Conservation (phyloP, 148 eudicot species). For the Nepenthes mirabilis region DNA sequence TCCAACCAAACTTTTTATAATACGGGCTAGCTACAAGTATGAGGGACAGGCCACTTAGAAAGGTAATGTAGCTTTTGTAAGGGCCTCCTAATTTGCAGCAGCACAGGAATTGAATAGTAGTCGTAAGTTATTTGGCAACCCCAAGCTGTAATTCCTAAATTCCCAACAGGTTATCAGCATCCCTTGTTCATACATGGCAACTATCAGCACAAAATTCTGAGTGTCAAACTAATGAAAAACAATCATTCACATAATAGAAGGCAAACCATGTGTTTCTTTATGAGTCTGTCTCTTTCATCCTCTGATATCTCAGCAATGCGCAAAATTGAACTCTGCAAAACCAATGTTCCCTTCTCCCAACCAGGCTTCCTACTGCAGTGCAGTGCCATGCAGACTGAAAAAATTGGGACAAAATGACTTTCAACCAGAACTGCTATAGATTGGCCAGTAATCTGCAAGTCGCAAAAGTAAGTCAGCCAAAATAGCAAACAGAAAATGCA, state of each 20-base stretch:
- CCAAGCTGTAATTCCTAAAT: too few species aligned
- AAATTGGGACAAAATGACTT: slow-evolving; percentile 67
- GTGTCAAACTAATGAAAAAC: not conserved
- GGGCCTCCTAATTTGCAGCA: too few species aligned
- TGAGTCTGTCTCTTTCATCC: slow-evolving; percentile 77
- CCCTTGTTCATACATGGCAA: not conserved
- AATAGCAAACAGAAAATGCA: not conserved
- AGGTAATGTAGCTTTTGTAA: too few species aligned
- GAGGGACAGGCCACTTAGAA: too few species aligned
- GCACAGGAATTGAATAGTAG: too few species aligned
- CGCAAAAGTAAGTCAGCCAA: not conserved
- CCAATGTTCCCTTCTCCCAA: slow-evolving; percentile 55
- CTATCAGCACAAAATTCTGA: not conserved
- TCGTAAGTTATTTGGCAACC: too few species aligned
- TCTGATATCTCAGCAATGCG: slow-evolving; percentile 62
- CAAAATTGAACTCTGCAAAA: slow-evolving; percentile 58
- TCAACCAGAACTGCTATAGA: slow-evolving; percentile 41
- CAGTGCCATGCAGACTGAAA: slow-evolving; percentile 82
- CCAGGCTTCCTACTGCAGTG: slow-evolving; percentile 70
- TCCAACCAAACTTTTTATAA: too few species aligned
- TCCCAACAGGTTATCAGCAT: too few species aligned
- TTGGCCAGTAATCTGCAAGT: slow-evolving; percentile 54
- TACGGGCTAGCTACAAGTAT: too few species aligned
- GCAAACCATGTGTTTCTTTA: slow-evolving; percentile 79
- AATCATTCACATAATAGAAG: slow-evolving; percentile 1